Evolutionary conservation across 1,139 yeast species (phyloP).

Genomic region (Candida anutae): DNA sequence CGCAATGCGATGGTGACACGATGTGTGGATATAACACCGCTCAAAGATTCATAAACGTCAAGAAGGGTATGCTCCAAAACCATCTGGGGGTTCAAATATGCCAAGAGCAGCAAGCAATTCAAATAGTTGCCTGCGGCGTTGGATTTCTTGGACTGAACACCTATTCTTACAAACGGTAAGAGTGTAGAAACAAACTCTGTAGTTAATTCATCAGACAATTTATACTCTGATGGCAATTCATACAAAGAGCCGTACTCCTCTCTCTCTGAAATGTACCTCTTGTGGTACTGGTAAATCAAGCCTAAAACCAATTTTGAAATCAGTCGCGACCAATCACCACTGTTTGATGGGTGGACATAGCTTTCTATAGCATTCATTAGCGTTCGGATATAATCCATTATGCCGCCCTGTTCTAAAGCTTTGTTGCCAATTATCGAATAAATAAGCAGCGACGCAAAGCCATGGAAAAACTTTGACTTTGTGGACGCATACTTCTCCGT

Average conservation of each 20-base stretch:
- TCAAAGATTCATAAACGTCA: constrained; percentile 79
- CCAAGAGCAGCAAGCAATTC: constrained; percentile 53
- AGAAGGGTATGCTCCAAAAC: constrained; percentile 60
- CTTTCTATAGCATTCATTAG: constrained; percentile 70
- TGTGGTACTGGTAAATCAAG: constrained; percentile 50
- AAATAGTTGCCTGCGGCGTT: constrained; percentile 54
- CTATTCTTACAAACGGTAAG: constrained; percentile 54
- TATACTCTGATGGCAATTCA: constrained; percentile 38
- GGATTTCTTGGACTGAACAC: constrained; percentile 70
- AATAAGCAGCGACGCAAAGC: constrained; percentile 56
- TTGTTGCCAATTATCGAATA: constrained; percentile 54
- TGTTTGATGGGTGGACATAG: constrained; percentile 85
- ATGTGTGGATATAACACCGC: constrained; percentile 76
- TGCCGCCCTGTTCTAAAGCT: constrained; percentile 32
- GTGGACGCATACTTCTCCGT: constrained; percentile 30
- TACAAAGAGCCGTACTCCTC: constrained; percentile 32
- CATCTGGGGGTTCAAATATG: constrained; percentile 52
- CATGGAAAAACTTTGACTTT: constrained; percentile 42
- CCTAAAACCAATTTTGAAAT: constrained; percentile 58
- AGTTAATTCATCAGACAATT: constrained; percentile 36
- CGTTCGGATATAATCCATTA: constrained; percentile 46
- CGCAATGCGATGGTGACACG: constrained; percentile 70
- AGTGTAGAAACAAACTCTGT: constrained; percentile 48
- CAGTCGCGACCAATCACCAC: constrained; percentile 75
- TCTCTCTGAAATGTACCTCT: constrained; percentile 44